Evolutionary conservation across 192 early-diverging fungal genomes (phyloP).

Genomic region (Coemansia furcata): DNA sequence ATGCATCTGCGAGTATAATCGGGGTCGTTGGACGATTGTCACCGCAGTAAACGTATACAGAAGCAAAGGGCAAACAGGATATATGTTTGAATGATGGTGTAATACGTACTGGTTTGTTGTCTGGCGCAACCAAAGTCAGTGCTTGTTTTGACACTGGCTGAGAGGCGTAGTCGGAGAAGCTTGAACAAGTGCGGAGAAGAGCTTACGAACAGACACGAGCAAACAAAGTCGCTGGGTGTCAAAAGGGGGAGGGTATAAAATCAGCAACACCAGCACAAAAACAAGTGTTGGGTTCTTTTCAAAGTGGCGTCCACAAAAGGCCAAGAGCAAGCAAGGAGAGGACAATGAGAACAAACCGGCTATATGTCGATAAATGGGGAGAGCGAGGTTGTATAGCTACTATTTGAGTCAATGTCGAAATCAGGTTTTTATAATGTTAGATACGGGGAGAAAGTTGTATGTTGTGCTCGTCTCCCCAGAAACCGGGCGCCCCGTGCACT

Average conservation of each 20-base stretch:
- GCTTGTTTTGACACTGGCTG: neutral
- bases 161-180: neutral
- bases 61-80: neutral
- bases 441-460: neutral
- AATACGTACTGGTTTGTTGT: neutral
- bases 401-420: neutral
- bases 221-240: neutral
- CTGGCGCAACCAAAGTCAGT: neutral
- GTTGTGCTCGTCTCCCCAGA: neutral
- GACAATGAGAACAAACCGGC: neutral
- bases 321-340: neutral
- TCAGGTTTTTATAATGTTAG: neutral
- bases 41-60: neutral
- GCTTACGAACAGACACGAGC: neutral
- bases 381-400: neutral
- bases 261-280: neutral
- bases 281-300: neutral
- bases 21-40: neutral
- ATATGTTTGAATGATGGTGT: neutral
- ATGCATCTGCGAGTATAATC: neutral
- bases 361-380: neutral
- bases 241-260: neutral
- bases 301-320: neutral
- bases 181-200: neutral
- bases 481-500: neutral